phyloP scores from a whole-genome alignment of 1,139 yeast genomes.

The Protomyces inundatus region DNA sequence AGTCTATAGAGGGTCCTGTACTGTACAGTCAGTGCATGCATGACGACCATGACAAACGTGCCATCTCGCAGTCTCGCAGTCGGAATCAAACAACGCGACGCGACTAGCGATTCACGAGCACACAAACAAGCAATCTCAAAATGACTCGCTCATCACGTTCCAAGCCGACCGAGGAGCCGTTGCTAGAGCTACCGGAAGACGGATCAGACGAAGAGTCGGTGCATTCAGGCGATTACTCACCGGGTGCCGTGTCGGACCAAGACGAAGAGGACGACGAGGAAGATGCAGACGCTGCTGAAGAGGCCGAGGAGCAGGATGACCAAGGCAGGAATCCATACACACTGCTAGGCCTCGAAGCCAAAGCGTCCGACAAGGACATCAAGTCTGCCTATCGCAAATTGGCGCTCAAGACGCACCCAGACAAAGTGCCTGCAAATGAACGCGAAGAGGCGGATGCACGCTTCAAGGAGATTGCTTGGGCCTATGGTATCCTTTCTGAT shows the following conservation, averaged over 20 bases:
- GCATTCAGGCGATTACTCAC: slow-evolving; percentile 5
- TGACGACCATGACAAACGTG: no score
- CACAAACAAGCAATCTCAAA: no score
- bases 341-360: slow-evolving; percentile 44
- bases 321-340: slow-evolving; percentile 57
- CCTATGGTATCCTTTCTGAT: slow-evolving; percentile 66
- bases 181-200: slow-evolving; percentile 21
- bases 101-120: no score
- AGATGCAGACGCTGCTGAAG: slow-evolving; percentile 6
- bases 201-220: slow-evolving; percentile 14
- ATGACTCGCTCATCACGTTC: slow-evolving; percentile 23
- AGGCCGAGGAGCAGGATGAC: not conserved
- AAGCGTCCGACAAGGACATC: slow-evolving; percentile 50
- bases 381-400: slow-evolving; percentile 66
- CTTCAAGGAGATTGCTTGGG: slow-evolving; percentile 69
- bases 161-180: slow-evolving; percentile 17
- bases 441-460: slow-evolving; percentile 43
- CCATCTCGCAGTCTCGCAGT: no score
- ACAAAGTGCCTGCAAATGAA: slow-evolving; percentile 51
- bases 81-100: no score
- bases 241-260: not conserved
- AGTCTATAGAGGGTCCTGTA: no score
- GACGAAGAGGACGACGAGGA: slow-evolving; percentile 11
- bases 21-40: no score
- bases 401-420: slow-evolving; percentile 74